These are phyloP conservation scores for Lactarius indigo DNA, from an alignment of 768 basidiomycete genomes.

Conservation along the genomic window DNA sequence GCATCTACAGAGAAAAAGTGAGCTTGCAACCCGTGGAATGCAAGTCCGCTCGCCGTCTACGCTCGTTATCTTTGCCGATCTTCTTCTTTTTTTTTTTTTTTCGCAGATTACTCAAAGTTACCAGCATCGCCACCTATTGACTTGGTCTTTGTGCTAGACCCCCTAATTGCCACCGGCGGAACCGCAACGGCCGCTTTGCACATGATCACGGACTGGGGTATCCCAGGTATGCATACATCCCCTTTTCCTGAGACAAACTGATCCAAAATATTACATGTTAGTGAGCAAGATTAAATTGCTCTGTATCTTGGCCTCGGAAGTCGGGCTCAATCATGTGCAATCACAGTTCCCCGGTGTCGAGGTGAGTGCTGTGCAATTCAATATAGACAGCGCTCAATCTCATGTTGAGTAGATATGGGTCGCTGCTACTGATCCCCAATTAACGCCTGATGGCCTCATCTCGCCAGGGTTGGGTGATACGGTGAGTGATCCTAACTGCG, in stretches of 20 bases:
- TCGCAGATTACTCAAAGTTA: constrained; percentile 83
- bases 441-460: constrained; percentile 77
- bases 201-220: constrained; percentile 86
- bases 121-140: constrained; percentile 75
- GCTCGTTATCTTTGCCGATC: background rate
- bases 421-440: constrained; percentile 68
- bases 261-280: constrained; percentile 27
- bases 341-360: constrained; percentile 74
- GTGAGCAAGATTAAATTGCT: constrained; percentile 77
- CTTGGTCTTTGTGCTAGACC: constrained; percentile 83
- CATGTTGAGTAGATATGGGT: constrained; percentile 66
- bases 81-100: background rate
- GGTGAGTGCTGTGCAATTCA: constrained; percentile 39
- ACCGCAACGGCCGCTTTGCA: constrained; percentile 83
- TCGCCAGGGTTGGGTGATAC: constrained; percentile 90
- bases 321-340: constrained; percentile 67
- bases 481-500: constrained; percentile 42
- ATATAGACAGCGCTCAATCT: background rate
- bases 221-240: constrained; percentile 47
- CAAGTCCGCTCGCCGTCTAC: constrained; percentile 33
- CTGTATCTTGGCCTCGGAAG: constrained; percentile 72
- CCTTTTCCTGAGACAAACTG: background rate
- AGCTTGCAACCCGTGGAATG: constrained; percentile 90
- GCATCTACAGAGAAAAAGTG: constrained; percentile 83
- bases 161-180: constrained; percentile 90